A percentile compares a stretch with the other conserved stretches of the same genome.
Evolutionary conservation across 2,329 filamentous ascomycete species (phyloP).

Genomic region (Alternaria panax): DNA sequence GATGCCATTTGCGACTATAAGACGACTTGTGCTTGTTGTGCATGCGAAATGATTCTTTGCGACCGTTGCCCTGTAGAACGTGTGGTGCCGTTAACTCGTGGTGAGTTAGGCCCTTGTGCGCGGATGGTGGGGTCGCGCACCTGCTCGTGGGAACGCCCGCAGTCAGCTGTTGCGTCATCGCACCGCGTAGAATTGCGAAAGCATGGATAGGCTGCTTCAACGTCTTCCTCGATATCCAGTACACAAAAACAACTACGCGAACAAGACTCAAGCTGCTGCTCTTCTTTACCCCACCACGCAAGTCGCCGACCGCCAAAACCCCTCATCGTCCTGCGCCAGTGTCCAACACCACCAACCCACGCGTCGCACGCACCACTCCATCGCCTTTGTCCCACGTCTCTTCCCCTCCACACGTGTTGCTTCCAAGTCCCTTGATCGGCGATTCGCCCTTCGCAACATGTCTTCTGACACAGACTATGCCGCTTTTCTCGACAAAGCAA

Average conservation of each 20-base stretch:
- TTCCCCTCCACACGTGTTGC: not conserved
- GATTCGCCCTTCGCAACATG: slow-evolving; percentile 57
- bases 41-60: not conserved
- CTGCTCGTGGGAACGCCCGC: slow-evolving; percentile 17
- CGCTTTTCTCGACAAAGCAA: slow-evolving; percentile 86
- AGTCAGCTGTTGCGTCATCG: slow-evolving; percentile 37
- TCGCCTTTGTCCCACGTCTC: not conserved
- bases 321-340: not conserved
- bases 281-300: not conserved
- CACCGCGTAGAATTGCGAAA: slow-evolving; percentile 10
- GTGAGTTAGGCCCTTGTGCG: not conserved
- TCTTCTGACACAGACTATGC: slow-evolving; percentile 83
- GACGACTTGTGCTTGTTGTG: not conserved
- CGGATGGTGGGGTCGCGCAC: slow-evolving; percentile 8
- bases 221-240: slow-evolving; percentile 9
- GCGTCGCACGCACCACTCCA: not conserved
- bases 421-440: not conserved
- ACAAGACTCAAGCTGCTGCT: not conserved
- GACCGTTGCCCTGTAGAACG: not conserved
- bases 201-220: slow-evolving; percentile 24
- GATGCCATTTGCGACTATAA: slow-evolving; percentile 4
- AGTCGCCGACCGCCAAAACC: not conserved
- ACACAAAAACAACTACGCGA: not conserved
- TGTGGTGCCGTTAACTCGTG: not conserved
- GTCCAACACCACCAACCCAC: not conserved